Base-by-base conservation (phyloP, 2,329 filamentous ascomycete genomes). In the Fusarium newnesense region DNA sequence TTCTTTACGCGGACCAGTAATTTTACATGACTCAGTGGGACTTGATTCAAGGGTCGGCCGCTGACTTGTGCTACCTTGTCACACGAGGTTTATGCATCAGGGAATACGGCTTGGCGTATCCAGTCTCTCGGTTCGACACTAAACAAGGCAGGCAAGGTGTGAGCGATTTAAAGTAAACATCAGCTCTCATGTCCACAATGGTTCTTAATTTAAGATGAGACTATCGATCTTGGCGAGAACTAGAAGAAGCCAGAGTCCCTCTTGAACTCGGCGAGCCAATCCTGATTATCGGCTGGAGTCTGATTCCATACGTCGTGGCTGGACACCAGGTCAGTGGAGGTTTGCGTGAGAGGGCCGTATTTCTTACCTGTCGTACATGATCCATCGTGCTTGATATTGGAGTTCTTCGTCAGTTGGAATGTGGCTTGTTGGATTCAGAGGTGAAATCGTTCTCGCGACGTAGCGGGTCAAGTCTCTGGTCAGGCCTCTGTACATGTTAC, bases 371-470 rank as follows among this genome's bases (percentile, higher is more conserved):
- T 80, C 79, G 9, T 75, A 77, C 37, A 79, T 60, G 32, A 83
- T 81, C 61, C 76, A 78, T 3, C 79, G 75, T 4, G 81, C 82
- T 63, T 83, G 79, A 11, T 75, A 69, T 26, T 81, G 73, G 1
- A 84, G 64, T 39, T 83, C 81, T 9, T 79, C 78, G 24, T 84
- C 81, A 0, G 80, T 82, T 1, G 81, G 81, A 0, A 81, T 58
- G 5, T 78, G 77, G 19, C 60, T 78, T 56, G 74, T 75, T 4
- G 78, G 78, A 16, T 80, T 80, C 13, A 74, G 77, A 54, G 69
- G 80, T 21, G 75, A 81, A 79, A 76, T 81, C 0, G 77, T 77
- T 2, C 67, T 46, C 7, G 75, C 76, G 3, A 77, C 75, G 2
- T 75, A 78, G 39, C 76, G 79, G 2, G 15, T 76, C n/a, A 53